Base-by-base conservation (phyloP, 805 yeast species). In the Teunomyces kruisii region DNA sequence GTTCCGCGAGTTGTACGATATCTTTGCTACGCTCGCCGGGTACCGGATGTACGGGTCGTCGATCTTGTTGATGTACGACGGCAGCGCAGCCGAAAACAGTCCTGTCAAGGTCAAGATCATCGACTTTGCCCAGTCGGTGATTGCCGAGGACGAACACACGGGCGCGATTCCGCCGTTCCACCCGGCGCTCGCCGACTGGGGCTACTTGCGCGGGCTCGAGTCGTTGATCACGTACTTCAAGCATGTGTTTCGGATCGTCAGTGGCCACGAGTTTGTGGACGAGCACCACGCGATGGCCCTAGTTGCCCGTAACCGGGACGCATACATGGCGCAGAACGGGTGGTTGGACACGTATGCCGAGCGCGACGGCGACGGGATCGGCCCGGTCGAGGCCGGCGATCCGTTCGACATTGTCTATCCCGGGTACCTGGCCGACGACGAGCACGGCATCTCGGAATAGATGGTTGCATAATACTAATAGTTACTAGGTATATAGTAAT, bases 41-140 rank as follows among this genome's bases (percentile, higher is more conserved):
- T 94, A 90, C 64, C 73, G 99, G 49, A 76, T 94, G 58, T 94
- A 94, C 64, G 99, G 99, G 1, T 86, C 96, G 1, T 86, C 96
- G 6, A 71, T 94, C 46, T 71, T 94, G 53, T 72, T 94, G 53
- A 88, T 94, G 83, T 92, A 92, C 64, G 98, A 94, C 59, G 95
- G 90, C 9, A 72, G 65, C 3, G 47, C 47, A 9, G 46, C 46
- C 7, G 49, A 49, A 30, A 32, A 41, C 4, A 40, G 50, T 13
- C 41, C 33, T 22, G 53, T 70, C 36, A 60, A 58, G 49, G 81
- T 90, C n/a, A 80, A 90, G 50, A 77, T 95, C 44, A 94, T 94
- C 54, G 99, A 94, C 67, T 94, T 94, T 74, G 98, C 98, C 1
- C 96, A 91, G 60, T 86, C 96, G 57, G 84, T 89, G 12, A 86